Conservation (phyloP, 306 rosid species). For the Rosa rugosa region DNA sequence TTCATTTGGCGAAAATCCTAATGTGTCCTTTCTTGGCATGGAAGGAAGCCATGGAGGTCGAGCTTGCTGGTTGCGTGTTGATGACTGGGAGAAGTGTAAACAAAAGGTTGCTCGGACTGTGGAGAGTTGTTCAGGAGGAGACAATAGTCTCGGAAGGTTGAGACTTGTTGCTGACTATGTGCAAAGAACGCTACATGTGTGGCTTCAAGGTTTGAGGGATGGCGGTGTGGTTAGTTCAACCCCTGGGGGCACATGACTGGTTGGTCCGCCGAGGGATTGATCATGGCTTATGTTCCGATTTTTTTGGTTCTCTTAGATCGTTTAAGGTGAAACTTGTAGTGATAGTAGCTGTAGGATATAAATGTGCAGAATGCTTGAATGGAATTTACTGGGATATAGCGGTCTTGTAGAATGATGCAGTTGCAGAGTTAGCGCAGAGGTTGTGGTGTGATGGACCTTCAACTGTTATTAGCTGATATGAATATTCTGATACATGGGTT, state of each 20-base stretch:
- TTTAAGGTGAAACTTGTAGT: slow-evolving; percentile 32
- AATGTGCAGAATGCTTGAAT: slow-evolving; percentile 16
- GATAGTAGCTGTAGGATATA: slow-evolving; percentile 23
- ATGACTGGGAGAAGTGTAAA: slow-evolving; percentile 95
- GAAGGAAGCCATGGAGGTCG: slow-evolving; percentile 99
- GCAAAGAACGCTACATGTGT: slow-evolving; percentile 70
- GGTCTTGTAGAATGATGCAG: slow-evolving; percentile 7
- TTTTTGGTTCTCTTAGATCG: slow-evolving; percentile 16
- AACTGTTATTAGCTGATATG: slow-evolving; percentile 38
- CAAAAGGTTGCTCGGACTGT: slow-evolving; percentile 71
- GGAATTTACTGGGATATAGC: slow-evolving; percentile 14
- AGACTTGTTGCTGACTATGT: slow-evolving; percentile 82
- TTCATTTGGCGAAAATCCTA: slow-evolving; percentile 76
- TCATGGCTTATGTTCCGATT: slow-evolving; percentile 16
- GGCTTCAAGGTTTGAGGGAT: slow-evolving; percentile 90
- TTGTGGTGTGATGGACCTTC: slow-evolving; percentile 27
- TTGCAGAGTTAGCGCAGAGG: slow-evolving; percentile 13
- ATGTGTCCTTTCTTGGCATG: slow-evolving; percentile 81
- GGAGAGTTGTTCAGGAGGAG: slow-evolving; percentile 66
- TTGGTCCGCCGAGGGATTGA: slow-evolving; percentile 20
- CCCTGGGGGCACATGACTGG: slow-evolving; percentile 55
- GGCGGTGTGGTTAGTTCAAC: slow-evolving; percentile 60
- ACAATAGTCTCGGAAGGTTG: slow-evolving; percentile 88
- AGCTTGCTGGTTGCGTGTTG: slow-evolving; percentile 83
- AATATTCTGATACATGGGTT: slow-evolving; percentile 32